These are phyloP conservation scores for Chlamydomonas sp. DNA, from an alignment of 139 green algal genomes.

Conservation along the genomic window DNA sequence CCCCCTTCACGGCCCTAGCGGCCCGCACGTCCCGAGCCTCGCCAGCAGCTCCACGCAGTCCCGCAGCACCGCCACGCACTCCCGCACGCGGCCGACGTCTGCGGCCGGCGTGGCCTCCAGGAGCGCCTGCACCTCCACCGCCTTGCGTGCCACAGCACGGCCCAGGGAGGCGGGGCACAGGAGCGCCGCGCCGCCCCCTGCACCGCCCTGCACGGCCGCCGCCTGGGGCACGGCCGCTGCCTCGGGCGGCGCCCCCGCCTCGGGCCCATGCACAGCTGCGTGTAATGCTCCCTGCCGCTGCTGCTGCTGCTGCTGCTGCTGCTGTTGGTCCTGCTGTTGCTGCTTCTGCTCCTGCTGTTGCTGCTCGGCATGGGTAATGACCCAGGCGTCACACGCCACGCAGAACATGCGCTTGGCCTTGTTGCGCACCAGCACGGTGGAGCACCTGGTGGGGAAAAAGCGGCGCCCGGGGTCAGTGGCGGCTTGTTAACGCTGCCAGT, in stretches of 20 bases:
- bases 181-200: too few species aligned
- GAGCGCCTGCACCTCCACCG: too few species aligned
- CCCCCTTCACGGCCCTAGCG: too few species aligned
- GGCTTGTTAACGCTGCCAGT: neutral
- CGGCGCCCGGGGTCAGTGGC: neutral
- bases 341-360: neutral
- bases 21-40: too few species aligned
- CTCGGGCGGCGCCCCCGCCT: neutral
- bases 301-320: neutral
- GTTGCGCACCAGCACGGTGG: constrained; percentile 24
- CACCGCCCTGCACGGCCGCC: too few species aligned
- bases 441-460: constrained; percentile 4
- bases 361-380: constrained; percentile 5
- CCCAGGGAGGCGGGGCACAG: too few species aligned
- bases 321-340: neutral
- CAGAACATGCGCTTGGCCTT: constrained; percentile 37
- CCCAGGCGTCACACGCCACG: constrained; percentile 32
- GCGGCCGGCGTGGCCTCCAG: too few species aligned
- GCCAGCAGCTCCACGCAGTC: too few species aligned
- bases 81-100: too few species aligned
- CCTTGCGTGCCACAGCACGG: too few species aligned
- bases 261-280: neutral
- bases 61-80: too few species aligned
- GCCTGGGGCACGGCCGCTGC: neutral
- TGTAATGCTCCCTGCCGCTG: neutral